These are phyloP conservation scores for Adansonia madagascariensis DNA, from an alignment of 441 rosid genomes.

Conservation along the genomic window DNA sequence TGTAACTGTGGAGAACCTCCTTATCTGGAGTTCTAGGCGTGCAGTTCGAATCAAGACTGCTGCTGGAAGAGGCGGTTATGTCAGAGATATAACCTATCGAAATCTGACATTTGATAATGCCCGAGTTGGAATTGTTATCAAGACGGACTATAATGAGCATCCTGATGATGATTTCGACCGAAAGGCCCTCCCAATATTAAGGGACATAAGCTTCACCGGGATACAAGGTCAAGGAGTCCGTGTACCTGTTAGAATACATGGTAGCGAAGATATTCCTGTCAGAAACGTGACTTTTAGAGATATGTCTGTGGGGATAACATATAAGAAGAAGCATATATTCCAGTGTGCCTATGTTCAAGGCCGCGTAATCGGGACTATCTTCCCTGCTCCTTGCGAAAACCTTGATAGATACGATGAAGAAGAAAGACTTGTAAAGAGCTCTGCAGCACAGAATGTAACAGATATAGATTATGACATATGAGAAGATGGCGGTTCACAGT, in stretches of 20 bases:
- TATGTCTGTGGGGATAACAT: conserved; percentile 76
- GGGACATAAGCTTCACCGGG: conserved; percentile 70
- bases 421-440: conserved; percentile 60
- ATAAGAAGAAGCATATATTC: conserved; percentile 92
- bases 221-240: conserved; percentile 86
- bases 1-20: conserved; percentile 74
- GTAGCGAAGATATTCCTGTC: conserved; percentile 76
- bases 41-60: conserved; percentile 96
- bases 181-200: conserved; percentile 65
- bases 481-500: conserved; percentile 13
- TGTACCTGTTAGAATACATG: conserved; percentile 90
- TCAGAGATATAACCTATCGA: conserved; percentile 61
- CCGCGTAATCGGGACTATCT: conserved; percentile 77
- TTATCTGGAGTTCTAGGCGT: conserved; percentile 84
- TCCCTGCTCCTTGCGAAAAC: conserved; percentile 84
- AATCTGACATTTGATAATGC: conserved; percentile 81
- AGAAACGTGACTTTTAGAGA: conserved; percentile 77
- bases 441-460: conserved; percentile 61
- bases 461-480: conserved; percentile 84
- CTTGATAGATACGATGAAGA: conserved; percentile 78
- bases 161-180: conserved; percentile 74
- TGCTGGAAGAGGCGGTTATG: conserved; percentile 88
- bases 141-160: conserved; percentile 96
- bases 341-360: conserved; percentile 89
- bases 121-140: conserved; percentile 87